A percentile compares a stretch with the other conserved stretches of the same genome.
phyloP scores from a whole-genome alignment of 2,329 filamentous ascomycete genomes.

The Basipetospora sp. region DNA sequence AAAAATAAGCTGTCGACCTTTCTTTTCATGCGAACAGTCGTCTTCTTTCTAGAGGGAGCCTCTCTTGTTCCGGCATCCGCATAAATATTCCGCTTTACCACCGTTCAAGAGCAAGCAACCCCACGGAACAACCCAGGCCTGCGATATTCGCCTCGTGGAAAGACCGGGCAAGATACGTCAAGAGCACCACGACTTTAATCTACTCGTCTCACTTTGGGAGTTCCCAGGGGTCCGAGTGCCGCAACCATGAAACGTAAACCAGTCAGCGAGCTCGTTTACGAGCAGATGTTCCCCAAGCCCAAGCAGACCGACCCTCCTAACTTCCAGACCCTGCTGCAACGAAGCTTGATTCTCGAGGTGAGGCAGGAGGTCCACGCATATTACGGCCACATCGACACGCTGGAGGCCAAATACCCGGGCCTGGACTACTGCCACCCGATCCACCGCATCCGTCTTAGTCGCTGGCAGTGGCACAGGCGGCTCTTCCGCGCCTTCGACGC shows the following conservation, averaged over 20 bases:
- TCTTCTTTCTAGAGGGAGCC: too few species aligned
- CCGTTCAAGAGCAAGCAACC: too few species aligned
- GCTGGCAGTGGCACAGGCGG: slow-evolving; percentile 61
- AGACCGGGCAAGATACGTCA: too few species aligned
- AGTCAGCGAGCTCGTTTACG: slow-evolving; percentile 59
- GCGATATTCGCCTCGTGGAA: too few species aligned
- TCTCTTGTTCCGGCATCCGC: too few species aligned
- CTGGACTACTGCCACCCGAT: slow-evolving; percentile 62
- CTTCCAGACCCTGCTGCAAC: slow-evolving; percentile 55
- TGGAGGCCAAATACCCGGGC: slow-evolving; percentile 68
- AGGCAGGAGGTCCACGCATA: slow-evolving; percentile 65
- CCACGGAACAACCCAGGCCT: too few species aligned
- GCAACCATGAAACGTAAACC: slow-evolving; percentile 54
- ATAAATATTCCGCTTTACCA: too few species aligned
- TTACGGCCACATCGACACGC: slow-evolving; percentile 64
- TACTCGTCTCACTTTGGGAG: neutral
- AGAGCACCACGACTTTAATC: too few species aligned
- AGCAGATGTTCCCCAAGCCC: slow-evolving; percentile 56
- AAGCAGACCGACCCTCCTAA: slow-evolving; percentile 53
- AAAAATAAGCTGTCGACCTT: too few species aligned
- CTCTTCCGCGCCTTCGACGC: slow-evolving; percentile 63
- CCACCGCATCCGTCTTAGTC: slow-evolving; percentile 62
- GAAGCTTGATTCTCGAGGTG: slow-evolving; percentile 60
- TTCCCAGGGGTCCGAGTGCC: slow-evolving; percentile 1
- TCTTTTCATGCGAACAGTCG: too few species aligned